These are phyloP conservation scores for Starmerella apicola DNA, from an alignment of 805 yeast genomes.

Conservation along the genomic window DNA sequence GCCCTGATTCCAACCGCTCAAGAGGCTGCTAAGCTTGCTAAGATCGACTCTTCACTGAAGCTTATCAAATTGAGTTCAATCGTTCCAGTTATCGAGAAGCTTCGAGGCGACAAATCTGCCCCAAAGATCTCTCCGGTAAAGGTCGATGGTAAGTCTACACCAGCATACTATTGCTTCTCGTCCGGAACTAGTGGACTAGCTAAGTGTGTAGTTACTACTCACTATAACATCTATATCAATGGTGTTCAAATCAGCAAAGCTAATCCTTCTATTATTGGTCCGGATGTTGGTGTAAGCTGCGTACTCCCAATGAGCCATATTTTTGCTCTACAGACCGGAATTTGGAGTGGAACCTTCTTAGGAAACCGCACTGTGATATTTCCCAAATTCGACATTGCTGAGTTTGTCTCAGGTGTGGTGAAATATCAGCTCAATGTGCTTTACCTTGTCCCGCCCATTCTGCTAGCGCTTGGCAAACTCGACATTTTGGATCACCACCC, in stretches of 20 bases:
- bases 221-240: conserved; percentile 38
- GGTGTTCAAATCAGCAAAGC: conserved; percentile 21
- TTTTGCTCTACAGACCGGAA: conserved; percentile 26
- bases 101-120: conserved; percentile 4
- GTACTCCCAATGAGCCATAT: conserved; percentile 27
- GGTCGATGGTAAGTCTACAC: conserved; percentile 13
- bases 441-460: conserved; percentile 33
- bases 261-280: conserved; percentile 1
- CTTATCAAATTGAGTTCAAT: conserved; percentile 6
- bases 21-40: conserved; percentile 10
- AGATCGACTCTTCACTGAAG: not conserved
- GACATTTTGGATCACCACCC: conserved; percentile 34
- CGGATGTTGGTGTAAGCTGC: conserved; percentile 25
- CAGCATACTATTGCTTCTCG: conserved; percentile 26
- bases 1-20: conserved; percentile 6
- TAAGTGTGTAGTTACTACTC: conserved; percentile 61
- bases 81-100: conserved; percentile 1
- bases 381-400: conserved; percentile 27
- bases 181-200: conserved; percentile 47
- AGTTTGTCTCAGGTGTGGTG: conserved; percentile 22
- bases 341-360: conserved; percentile 18
- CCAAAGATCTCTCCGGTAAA: conserved; percentile 9
- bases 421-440: conserved; percentile 30
- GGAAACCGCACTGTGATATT: conserved; percentile 23
- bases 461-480: conserved; percentile 35